Percentiles rank a stretch among this genome's conserved stretches.
These are phyloP conservation scores for Boletus vinaceobasis DNA, from an alignment of 768 basidiomycete genomes.

Conservation along the genomic window DNA sequence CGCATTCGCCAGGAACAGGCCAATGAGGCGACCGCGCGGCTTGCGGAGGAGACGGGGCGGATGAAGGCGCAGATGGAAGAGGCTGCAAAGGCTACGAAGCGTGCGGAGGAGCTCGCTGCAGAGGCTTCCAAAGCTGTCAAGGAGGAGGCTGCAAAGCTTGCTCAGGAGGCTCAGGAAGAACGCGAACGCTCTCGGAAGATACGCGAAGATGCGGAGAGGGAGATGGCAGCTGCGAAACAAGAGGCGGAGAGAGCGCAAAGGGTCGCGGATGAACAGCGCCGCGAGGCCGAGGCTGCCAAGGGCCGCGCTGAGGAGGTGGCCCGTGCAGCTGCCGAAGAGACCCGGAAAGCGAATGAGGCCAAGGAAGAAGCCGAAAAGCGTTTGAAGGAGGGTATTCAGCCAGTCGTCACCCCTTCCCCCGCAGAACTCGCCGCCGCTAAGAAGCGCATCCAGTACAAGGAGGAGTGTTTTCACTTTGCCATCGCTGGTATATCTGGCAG, in stretches of 20 bases:
- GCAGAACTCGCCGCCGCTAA: constrained; percentile 15
- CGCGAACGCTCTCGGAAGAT: constrained; percentile 9
- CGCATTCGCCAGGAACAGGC: constrained; percentile 11
- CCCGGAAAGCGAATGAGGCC: constrained; percentile 14
- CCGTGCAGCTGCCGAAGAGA: constrained; percentile 16
- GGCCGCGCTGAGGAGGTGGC: constrained; percentile 14
- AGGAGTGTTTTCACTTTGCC: constrained; percentile 33
- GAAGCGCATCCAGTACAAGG: constrained; percentile 20
- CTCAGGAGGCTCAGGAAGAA: constrained; percentile 13
- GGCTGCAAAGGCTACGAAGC: neutral
- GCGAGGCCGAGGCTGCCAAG: constrained; percentile 14
- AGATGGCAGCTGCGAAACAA: constrained; percentile 9
- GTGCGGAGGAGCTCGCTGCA: constrained; percentile 9
- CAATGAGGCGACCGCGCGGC: neutral
- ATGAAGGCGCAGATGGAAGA: constrained; percentile 17
- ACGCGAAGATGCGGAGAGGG: constrained; percentile 15
- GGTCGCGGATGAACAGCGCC: constrained; percentile 20
- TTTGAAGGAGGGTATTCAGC: constrained; percentile 24
- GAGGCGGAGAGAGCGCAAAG: constrained; percentile 9
- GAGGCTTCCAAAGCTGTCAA: constrained; percentile 7
- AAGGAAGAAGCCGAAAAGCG: constrained; percentile 15
- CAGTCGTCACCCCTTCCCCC: constrained; percentile 12
- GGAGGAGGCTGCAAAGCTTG: constrained; percentile 18
- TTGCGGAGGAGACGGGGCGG: constrained; percentile 1
- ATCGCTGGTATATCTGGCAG: constrained; percentile 33